Conservation (phyloP, 495 filamentous ascomycete species). For the Aspergillus saccharolyticus region DNA sequence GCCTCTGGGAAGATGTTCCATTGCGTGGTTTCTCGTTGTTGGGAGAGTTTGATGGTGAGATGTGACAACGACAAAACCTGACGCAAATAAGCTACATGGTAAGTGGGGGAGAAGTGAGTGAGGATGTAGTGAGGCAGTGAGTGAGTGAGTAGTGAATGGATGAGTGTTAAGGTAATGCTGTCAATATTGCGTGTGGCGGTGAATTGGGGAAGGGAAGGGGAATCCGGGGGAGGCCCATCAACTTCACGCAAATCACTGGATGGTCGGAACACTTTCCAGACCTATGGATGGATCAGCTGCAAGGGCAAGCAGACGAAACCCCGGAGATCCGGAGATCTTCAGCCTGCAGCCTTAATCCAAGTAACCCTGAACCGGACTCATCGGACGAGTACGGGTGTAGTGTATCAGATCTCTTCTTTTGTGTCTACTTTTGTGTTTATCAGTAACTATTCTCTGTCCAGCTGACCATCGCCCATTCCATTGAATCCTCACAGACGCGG, state of each 20-base stretch:
- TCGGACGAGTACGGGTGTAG: too few relatives aligned
- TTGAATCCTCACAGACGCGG: neutral
- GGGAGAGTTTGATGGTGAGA: neutral
- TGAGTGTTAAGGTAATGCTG: neutral
- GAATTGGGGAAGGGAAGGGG: conserved; percentile 11
- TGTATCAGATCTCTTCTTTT: neutral
- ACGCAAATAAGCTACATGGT: conserved; percentile 12
- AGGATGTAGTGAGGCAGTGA: neutral
- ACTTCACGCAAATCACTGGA: neutral
- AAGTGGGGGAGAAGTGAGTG: neutral
- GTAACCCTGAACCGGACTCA: neutral
- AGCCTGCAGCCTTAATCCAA: conserved; percentile 4
- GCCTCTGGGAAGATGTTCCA: conserved; percentile 51
- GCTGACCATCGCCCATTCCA: neutral
- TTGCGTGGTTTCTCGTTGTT: neutral
- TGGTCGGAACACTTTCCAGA: neutral
- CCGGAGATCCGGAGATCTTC: conserved; percentile 1
- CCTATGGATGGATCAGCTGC: conserved; percentile 8
- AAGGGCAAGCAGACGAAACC: conserved; percentile 4
- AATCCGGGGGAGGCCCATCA: conserved; percentile 11
- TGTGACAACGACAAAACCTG: neutral
- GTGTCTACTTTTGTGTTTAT: neutral
- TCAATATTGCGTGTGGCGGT: conserved; percentile 52
- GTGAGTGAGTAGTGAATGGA: conserved; percentile 1
- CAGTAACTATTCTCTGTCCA: neutral